Evolutionary conservation across 805 yeast genomes (phyloP).

Genomic region (Starmerella bacillaris): DNA sequence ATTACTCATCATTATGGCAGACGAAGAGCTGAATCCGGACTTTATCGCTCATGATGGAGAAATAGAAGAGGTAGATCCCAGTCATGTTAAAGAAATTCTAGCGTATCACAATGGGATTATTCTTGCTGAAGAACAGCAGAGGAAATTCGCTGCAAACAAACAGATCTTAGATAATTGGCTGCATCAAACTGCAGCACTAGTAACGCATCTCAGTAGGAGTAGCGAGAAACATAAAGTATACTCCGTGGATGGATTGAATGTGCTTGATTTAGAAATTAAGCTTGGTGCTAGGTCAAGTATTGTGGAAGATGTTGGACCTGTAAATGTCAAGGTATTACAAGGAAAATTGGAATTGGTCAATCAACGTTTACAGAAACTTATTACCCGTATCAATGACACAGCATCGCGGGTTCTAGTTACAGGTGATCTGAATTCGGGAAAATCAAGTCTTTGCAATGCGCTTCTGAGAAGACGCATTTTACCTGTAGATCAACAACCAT

Average conservation of each 20-base stretch:
- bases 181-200: constrained; percentile 2
- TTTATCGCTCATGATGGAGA: no score
- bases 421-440: constrained; percentile 93
- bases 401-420: constrained; percentile 88
- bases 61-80: no score
- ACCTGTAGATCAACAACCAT: constrained; percentile 96
- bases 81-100: no score
- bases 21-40: no score
- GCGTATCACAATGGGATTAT: no score
- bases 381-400: constrained; percentile 75
- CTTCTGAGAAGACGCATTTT: constrained; percentile 54
- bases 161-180: not conserved
- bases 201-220: not conserved
- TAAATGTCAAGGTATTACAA: constrained; percentile 55
- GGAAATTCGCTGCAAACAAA: constrained; percentile 32
- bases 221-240: not conserved
- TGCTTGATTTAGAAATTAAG: constrained; percentile 45
- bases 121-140: constrained; percentile 50
- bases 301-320: constrained; percentile 50
- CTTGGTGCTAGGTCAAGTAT: constrained; percentile 30
- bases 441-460: constrained; percentile 89
- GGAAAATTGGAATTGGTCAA: constrained; percentile 47
- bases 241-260: constrained; percentile 28
- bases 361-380: constrained; percentile 51
- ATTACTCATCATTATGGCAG: no score